Evolutionary conservation across 1,284 basidiomycete genomes (phyloP), one percentile per base, ranked within the genome.

Genomic region (Binderoboletus segoi): DNA sequence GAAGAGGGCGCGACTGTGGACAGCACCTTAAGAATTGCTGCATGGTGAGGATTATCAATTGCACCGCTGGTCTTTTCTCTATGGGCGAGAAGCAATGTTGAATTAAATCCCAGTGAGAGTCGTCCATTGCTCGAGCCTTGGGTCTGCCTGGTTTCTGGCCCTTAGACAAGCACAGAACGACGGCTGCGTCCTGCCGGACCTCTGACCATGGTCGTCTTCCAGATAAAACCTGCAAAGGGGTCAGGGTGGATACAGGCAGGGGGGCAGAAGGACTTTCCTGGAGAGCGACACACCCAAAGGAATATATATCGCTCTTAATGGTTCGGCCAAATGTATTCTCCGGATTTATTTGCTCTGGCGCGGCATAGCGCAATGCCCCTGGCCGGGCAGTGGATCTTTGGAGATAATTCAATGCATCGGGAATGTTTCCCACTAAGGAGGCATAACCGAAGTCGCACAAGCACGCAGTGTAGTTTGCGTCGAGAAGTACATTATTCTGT

Each of bases 401-500:
- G 11, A 63, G 61, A 21, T 63, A 63, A 0, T 6, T n/a, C 12
- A 56, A 28, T 35, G 49, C 50, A 2, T 50, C 48, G 5, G 50
- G 59, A 30, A 49, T 44, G 16, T 38, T 43, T 8, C 54, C 56
- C 13, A 51, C 32, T 18, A 51, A 37, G 3, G 56, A 58, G 8
- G 56, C 37, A 16, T 51, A 56, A 10, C 56, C 56, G 10, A 58
- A 56, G 8, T 58, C 56, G 7, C 18, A 15, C 8, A 56, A 18
- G 8, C 54, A n/a, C 5, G 44, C 54, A 15, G 30, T 51, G 20
- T 45, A 48, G n/a, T 63, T 15, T n/a, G 11, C 35, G 38, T 64
- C 60, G 16, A 63, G 21, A 21, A 63, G 60, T 15, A 63, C 48
- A 5, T 63, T 65, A 12, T 48, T 54, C 62, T 63, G 44, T 33